Conservation (phyloP, 2,329 filamentous ascomycete genomes). For the Phoma sp. region DNA sequence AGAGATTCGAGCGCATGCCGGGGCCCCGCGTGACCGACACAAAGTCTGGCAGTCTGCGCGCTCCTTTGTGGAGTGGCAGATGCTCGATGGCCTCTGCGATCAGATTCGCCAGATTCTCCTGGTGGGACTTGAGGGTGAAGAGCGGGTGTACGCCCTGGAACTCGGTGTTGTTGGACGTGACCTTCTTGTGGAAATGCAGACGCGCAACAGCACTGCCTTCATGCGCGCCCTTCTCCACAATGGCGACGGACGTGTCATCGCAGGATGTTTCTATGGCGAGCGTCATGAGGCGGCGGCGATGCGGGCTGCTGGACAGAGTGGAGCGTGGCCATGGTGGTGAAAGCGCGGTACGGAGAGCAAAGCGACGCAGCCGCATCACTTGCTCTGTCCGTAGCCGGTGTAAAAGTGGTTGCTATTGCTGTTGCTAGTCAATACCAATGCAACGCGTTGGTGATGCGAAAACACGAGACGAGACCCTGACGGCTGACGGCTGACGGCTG, state of each 20-base stretch:
- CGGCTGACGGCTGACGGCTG: not conserved
- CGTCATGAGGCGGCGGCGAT: conserved; percentile 46
- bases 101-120: conserved; percentile 70
- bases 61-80: conserved; percentile 53
- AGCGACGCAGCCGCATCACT: conserved; percentile 30
- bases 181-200: conserved; percentile 79
- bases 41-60: conserved; percentile 70
- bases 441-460: not conserved
- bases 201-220: conserved; percentile 50
- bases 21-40: conserved; percentile 90
- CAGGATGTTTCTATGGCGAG: conserved; percentile 85
- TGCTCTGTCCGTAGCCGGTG: not conserved
- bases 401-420: too few relatives aligned
- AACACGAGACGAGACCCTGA: not conserved
- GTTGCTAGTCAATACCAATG: not conserved
- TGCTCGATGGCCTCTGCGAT: conserved; percentile 67
- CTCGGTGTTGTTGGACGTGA: conserved; percentile 78
- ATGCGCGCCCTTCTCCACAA: conserved; percentile 66
- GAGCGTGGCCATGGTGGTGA: conserved; percentile 8
- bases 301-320: not conserved
- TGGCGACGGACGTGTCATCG: conserved; percentile 90
- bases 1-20: conserved; percentile 81
- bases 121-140: conserved; percentile 77
- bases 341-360: conserved; percentile 12
- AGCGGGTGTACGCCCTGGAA: conserved; percentile 83